These are phyloP conservation scores for Pelargonium myrrhifolium DNA, from an alignment of 441 rosid species.

Conservation along the genomic window DNA sequence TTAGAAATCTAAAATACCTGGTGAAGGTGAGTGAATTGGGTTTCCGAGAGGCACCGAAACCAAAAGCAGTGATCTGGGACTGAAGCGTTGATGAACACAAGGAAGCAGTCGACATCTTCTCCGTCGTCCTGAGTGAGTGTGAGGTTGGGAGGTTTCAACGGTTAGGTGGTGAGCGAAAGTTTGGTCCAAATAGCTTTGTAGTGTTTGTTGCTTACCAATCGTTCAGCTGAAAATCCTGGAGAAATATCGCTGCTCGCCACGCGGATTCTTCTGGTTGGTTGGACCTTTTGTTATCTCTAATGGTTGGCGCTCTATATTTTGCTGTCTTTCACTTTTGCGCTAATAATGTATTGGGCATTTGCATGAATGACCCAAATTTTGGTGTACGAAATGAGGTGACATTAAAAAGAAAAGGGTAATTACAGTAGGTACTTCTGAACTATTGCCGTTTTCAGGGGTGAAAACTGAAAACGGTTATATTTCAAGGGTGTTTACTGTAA, in stretches of 20 bases:
- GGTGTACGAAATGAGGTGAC: no score
- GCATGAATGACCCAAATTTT: no score
- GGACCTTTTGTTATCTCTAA: slow-evolving; percentile 46
- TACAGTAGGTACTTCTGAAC: no score
- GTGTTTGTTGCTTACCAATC: slow-evolving; percentile 1
- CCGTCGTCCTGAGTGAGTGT: background rate
- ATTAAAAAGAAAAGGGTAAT: no score
- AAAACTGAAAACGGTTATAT: no score
- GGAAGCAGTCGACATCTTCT: slow-evolving; percentile 44
- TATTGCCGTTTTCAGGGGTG: no score
- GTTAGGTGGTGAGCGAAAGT: slow-evolving; percentile 27
- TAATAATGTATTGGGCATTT: no score
- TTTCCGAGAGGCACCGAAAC: slow-evolving; percentile 33
- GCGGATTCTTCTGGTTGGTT: slow-evolving; percentile 28
- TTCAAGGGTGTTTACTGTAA: no score
- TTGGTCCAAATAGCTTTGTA: slow-evolving; percentile 9
- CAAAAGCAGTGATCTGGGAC: slow-evolving; percentile 47
- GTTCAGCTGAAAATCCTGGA: slow-evolving; percentile 18
- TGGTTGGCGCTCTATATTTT: slow-evolving; percentile 44
- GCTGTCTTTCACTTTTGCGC: slow-evolving; percentile 24
- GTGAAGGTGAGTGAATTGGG: slow-evolving; percentile 38
- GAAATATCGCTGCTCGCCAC: slow-evolving; percentile 32
- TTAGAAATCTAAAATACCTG: slow-evolving; percentile 26
- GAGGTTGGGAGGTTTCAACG: slow-evolving; percentile 7
- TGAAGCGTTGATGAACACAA: slow-evolving; percentile 40